Percentiles rank a stretch among this genome's conserved stretches.
Conservation (phyloP, 148 eudicot genomes). For the Rhododendron vialii region DNA sequence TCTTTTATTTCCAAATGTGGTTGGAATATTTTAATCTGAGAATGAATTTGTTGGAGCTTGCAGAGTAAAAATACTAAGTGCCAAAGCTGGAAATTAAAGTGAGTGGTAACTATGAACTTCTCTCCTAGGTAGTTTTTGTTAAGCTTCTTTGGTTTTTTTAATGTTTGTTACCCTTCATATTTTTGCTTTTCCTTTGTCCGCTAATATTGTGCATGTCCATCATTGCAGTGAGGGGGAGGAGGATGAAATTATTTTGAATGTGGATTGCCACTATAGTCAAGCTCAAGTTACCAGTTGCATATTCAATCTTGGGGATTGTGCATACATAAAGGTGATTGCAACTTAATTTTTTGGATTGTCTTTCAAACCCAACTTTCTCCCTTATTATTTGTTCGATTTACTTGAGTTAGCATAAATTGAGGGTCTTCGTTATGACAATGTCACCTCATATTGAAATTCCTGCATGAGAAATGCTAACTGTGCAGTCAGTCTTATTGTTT, state of each 20-base stretch:
- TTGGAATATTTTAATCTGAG: constrained; percentile 14
- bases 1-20: background rate
- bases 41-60: constrained; percentile 45
- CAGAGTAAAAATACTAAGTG: constrained; percentile 57
- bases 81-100: constrained; percentile 69
- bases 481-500: constrained; percentile 16
- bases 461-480: background rate
- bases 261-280: constrained; percentile 65
- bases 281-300: constrained; percentile 49
- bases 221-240: constrained; percentile 67
- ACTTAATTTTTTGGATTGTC: background rate
- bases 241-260: constrained; percentile 65
- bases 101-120: constrained; percentile 50
- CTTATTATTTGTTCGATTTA: background rate
- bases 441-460: background rate
- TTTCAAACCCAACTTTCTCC: background rate
- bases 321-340: constrained; percentile 59
- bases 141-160: background rate
- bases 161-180: constrained; percentile 6
- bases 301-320: constrained; percentile 77
- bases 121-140: constrained; percentile 23
- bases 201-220: constrained; percentile 9
- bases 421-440: background rate
- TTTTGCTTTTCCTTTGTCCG: constrained; percentile 13
- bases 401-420: background rate